A percentile compares a stretch with the other conserved stretches of the same genome.
phyloP scores from a whole-genome alignment of 495 filamentous ascomycete species.

The Annulohypoxylon moriforme region DNA sequence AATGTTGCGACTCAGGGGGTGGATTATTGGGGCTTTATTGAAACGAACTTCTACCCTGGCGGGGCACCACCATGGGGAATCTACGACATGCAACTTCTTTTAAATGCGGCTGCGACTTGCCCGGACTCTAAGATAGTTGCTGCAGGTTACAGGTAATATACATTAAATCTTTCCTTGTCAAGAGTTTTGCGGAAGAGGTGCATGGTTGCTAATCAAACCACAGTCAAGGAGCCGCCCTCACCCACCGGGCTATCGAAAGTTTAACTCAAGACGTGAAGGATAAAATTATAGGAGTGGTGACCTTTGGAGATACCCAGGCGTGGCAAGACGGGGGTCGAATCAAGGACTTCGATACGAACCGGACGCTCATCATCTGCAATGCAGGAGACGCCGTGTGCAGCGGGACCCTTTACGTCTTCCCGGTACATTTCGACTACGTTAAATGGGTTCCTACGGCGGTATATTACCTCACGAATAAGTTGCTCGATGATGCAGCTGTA shows the following conservation, averaged over 20 bases:
- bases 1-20: conserved; percentile 56
- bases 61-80: conserved; percentile 52
- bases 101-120: conserved; percentile 46
- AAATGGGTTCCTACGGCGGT: conserved; percentile 48
- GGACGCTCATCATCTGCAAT: conserved; percentile 64
- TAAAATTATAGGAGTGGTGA: conserved; percentile 61
- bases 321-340: conserved; percentile 59
- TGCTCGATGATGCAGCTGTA: conserved; percentile 32
- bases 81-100: conserved; percentile 48
- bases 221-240: conserved; percentile 65
- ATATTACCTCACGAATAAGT: conserved; percentile 43
- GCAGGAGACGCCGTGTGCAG: conserved; percentile 63
- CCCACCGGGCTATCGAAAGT: conserved; percentile 58
- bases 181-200: not conserved
- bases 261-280: conserved; percentile 53
- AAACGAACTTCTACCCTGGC: conserved; percentile 52
- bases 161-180: not conserved
- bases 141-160: conserved; percentile 46
- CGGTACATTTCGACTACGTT: conserved; percentile 62
- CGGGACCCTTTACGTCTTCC: conserved; percentile 57
- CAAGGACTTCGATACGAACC: conserved; percentile 54
- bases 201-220: not conserved
- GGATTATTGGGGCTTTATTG: conserved; percentile 53
- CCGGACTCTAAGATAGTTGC: conserved; percentile 47
- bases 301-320: conserved; percentile 65